Evolutionary conservation across 2,329 filamentous ascomycete species (phyloP), one percentile per base, ranked within the genome.

Genomic region (Diaporthe batatas): DNA sequence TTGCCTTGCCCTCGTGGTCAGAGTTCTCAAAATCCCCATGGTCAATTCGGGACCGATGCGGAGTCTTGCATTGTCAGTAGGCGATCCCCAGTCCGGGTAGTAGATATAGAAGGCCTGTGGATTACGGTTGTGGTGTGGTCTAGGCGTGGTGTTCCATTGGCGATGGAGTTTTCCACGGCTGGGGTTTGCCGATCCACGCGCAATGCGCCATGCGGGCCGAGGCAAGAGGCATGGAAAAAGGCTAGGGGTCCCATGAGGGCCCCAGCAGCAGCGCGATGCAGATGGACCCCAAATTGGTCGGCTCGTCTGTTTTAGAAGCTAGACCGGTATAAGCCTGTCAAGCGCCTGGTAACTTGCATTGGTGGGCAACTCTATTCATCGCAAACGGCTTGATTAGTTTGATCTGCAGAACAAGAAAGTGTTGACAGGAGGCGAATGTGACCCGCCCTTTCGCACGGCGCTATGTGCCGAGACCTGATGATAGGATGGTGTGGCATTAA

Each of bases 301-400:
- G 47, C 55, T 70, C 53, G 44, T 62, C 47, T 70, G 55, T 62
- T 54, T 55, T 70, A 36, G 44, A 62, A 53, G 54, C 55, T 53
- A 59, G 47, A 51, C 34, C 53, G 62, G 39, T 29, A 65, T 29
- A 65, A 23, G 62, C 23, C 36, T 62, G 36, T 18, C 39, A 62
- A 18, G 34, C 42, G 39, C 42, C 39, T 57, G 16, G 47, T 39
- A 39, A 67, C 62, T 36, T 67, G 68, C 68, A 70, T 54, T 70
- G 55, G 55, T 70, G 44, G 47, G 39, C 34, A 62, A 51, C 55
- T 42, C 21, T 53, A 42, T 54, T 42, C 44, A 16, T 25, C 62
- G 62, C 21, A 51, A 39, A 25, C 62, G 32, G 62, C 62, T 53
- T 25, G 62, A 32, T 67, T 53, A 53, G 62, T 34, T n/a, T 39